Base-by-base conservation (phyloP, 148 eudicot genomes). In the Rheum nobile region DNA sequence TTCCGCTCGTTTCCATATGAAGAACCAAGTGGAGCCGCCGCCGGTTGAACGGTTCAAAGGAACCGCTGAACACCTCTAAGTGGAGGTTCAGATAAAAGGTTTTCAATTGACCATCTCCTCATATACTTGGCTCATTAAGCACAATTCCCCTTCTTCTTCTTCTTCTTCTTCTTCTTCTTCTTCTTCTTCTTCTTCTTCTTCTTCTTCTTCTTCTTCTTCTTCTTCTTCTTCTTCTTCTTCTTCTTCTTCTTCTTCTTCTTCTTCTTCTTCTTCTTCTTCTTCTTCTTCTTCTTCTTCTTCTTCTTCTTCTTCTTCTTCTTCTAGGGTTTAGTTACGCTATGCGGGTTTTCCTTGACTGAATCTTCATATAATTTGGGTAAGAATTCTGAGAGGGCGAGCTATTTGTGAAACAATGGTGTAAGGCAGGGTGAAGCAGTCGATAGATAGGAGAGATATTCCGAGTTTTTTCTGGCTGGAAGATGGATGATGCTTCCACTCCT, bases 381-480 rank as follows among this genome's bases (percentile, higher is more conserved):
- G n/a, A n/a, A n/a, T n/a, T 8, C 8, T 4, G 46, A 38, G 9
- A 91, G 98, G 85, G 86, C 89, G 22, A 91, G 97, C 75, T 75
- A 84, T 26, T 97, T 93, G 72, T 81, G 92, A 79, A 79, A 80
- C 88, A 88, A 88, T 93, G 98, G 97, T 83, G 80, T 67, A 75
- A 88, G 77, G 96, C 86, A 10, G 95, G n/a, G n/a, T 89, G 88
- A 88, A 80, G 81, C 94, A 85, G 67, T 89, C 97, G 10, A 29
- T 93, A 43, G 95, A 84, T 46, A 81, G 91, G 74, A 89, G 85
- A 73, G 88, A 86, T 63, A 86, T 68, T 43, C 68, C 89, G 76
- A 90, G 94, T 74, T 93, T 93, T 67, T 84, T n/a, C 97, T 6
- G 97, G 95, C 8, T 88, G 91, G 87, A 91, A 85, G 43, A 91